Base-by-base conservation (phyloP, 78 protist genomes). In the Guillardia theta region DNA sequence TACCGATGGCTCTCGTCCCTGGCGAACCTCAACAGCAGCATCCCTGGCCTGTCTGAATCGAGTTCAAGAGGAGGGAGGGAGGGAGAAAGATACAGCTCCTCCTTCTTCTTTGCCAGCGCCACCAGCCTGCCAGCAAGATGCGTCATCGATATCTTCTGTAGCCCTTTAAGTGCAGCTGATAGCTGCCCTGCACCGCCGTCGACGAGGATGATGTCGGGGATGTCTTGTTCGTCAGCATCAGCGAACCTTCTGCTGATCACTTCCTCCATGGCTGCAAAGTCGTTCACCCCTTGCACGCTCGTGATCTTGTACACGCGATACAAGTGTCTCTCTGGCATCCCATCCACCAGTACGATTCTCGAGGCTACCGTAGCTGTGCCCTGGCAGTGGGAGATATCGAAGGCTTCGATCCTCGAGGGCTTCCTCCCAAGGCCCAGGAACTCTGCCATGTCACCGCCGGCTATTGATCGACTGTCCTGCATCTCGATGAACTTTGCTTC, bases 161-260 rank as follows among this genome's bases (percentile, higher is more conserved):
- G 83, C 83, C 83, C 83, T 1, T 24, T 22, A 36, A 70, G 10
- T 43, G 83, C 83, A 1, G 83, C 83, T 3, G 83, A 24, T 43
- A 70, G 41, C 83, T 70, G 83, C 41, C 83, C 83, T 33, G n/a
- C 36, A 36, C 83, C 83, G 36, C 83, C 83, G 41, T 70, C 83
- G 33, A 70, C 36, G 46, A 70, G 4, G 8, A 70, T 43, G 36
- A 70, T 10, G 6, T 70, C 83, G 10, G 83, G 83, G 12, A 58
- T 58, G 39, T 58, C n/a, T n/a, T n/a, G n/a, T n/a, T n/a, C n/a
- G n/a, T n/a, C n/a, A n/a, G n/a, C n/a, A n/a, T n/a, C n/a, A n/a
- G n/a, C n/a, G n/a, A n/a, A n/a, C n/a, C n/a, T n/a, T n/a, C n/a
- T n/a, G n/a, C n/a, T n/a, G n/a, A n/a, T n/a, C n/a, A n/a, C n/a